Base-by-base conservation (phyloP, 1,139 yeast genomes). In the Diutina rugosa region DNA sequence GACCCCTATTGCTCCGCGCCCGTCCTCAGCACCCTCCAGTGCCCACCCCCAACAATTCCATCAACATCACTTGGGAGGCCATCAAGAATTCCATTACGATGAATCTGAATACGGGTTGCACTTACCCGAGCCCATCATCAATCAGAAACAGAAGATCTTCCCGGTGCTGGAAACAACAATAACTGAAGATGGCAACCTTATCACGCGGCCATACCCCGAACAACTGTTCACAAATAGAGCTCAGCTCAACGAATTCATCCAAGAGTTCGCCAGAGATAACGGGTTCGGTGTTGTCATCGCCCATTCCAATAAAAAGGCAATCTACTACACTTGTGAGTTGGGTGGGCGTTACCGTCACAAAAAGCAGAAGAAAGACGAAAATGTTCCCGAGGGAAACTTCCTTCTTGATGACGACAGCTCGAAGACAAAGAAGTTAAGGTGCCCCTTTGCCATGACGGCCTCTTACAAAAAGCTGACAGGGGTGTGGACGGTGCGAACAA, bases 261-360 rank as follows among this genome's bases (percentile, higher is more conserved):
- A 74, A 58, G 84, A 79, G 59, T 80, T 79, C 68, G 83, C 84
- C 30, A 70, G 81, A 55, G 82, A 78, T 62, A 79, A 80, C 64
- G 84, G 82, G 48, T 80, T 80, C 67, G 84, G 84, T 3, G 81
- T 80, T 52, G 84, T 80, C 32, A 80, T 80, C 66, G 82, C 84
- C 46, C 84, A 80, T 65, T 78, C 82, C 30, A 80, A 80, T 65
- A 76, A 74, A 59, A 80, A 80, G 65, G 84, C 84, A 48, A 80
- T 80, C 59, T 80, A 80, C 65, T 80, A 79, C 65, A 80, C 84
- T n/a, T 80, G 85, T 65, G 84, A 80, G 66, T 69, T 80, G 54
- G 84, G 84, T 51, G 84, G 84, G 29, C 71, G 79, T 51, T 80
- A 80, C 63, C 71, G 84, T 59, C 83, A 79, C 63, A 80, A 80